Evolutionary conservation across 2,329 filamentous ascomycete species (phyloP).

Genomic region (Exophiala spinifera): DNA sequence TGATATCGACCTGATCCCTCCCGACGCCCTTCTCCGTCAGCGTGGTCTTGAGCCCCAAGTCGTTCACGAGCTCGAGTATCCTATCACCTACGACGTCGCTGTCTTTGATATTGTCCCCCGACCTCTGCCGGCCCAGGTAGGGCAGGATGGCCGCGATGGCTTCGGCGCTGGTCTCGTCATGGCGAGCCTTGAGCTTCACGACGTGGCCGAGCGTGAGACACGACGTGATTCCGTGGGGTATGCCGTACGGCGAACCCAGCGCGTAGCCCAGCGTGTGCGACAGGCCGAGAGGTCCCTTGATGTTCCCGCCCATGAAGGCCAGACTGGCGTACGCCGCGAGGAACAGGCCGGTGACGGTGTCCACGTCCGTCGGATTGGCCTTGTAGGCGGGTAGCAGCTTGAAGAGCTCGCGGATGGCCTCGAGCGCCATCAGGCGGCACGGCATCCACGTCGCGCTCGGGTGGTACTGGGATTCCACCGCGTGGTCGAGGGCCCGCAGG

Average conservation of each 20-base stretch:
- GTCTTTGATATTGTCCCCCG: slow-evolving; percentile 27
- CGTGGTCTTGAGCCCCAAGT: slow-evolving; percentile 27
- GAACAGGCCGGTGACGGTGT: slow-evolving; percentile 51
- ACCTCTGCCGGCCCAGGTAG: slow-evolving; percentile 24
- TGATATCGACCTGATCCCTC: slow-evolving; percentile 27
- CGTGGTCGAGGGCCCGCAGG: slow-evolving; percentile 55
- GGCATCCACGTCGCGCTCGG: slow-evolving; percentile 52
- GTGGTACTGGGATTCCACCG: slow-evolving; percentile 54
- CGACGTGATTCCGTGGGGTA: slow-evolving; percentile 56
- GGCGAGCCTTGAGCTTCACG: slow-evolving; percentile 51
- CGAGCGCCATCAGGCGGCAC: slow-evolving; percentile 44
- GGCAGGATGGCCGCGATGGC: slow-evolving; percentile 29
- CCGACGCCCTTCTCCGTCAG: slow-evolving; percentile 28
- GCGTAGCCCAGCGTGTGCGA: slow-evolving; percentile 50
- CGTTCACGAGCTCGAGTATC: slow-evolving; percentile 26
- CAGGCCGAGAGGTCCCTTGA: slow-evolving; percentile 52
- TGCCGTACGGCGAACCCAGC: slow-evolving; percentile 53
- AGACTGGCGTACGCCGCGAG: slow-evolving; percentile 52
- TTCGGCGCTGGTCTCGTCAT: slow-evolving; percentile 41
- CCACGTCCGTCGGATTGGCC: slow-evolving; percentile 36
- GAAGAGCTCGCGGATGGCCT: slow-evolving; percentile 49
- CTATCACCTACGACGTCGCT: slow-evolving; percentile 24
- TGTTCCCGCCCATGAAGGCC: slow-evolving; percentile 50
- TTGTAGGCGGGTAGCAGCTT: slow-evolving; percentile 48
- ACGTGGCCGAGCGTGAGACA: slow-evolving; percentile 55